Evolutionary conservation across 2,329 filamentous ascomycete genomes (phyloP).

Genomic region (Sphaerulina vaccinii): DNA sequence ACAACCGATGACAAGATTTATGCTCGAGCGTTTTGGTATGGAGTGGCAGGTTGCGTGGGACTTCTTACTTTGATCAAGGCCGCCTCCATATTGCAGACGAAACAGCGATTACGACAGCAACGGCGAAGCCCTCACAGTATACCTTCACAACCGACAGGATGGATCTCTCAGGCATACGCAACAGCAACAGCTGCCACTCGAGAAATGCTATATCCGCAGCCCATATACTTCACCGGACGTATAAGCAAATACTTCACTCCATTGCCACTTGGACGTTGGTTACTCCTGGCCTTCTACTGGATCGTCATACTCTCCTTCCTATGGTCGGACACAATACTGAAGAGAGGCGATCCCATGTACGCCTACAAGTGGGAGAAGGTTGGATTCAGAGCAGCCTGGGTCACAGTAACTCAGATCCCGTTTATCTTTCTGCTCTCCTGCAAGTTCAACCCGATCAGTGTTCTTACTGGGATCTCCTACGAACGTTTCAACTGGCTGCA

Average conservation of each 20-base stretch:
- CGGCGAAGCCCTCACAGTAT: conserved; percentile 14
- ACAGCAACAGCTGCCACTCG: conserved; percentile 29
- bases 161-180: conserved; percentile 30
- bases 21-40: conserved; percentile 35
- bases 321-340: conserved; percentile 34
- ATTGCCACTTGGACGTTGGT: conserved; percentile 33
- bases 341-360: conserved; percentile 29
- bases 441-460: conserved; percentile 48
- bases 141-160: conserved; percentile 28
- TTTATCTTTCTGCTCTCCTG: conserved; percentile 56
- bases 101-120: conserved; percentile 17
- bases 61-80: conserved; percentile 25
- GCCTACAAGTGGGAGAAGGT: conserved; percentile 55
- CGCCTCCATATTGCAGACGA: conserved; percentile 19
- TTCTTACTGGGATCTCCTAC: conserved; percentile 49
- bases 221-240: conserved; percentile 32
- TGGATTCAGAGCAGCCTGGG: conserved; percentile 67
- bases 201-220: conserved; percentile 34
- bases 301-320: conserved; percentile 32
- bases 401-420: conserved; percentile 63
- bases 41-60: conserved; percentile 29
- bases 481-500: conserved; percentile 55
- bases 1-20: conserved; percentile 27
- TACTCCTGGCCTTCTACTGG: conserved; percentile 34
- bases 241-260: conserved; percentile 35